Conservation (phyloP, 306 rosid genomes). For the Luffa acutangula region DNA sequence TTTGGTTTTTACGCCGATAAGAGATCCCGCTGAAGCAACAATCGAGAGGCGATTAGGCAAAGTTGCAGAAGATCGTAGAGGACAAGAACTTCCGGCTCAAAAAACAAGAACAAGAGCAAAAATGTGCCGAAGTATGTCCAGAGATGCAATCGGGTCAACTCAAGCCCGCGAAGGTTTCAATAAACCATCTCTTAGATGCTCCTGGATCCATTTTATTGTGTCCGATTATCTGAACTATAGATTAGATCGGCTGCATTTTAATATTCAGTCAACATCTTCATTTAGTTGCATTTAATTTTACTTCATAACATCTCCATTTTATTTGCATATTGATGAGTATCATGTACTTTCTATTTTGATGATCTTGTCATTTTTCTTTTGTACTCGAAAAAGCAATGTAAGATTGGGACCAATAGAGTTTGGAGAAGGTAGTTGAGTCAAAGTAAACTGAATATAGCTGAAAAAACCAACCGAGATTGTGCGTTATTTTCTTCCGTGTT, state of each 20-base stretch:
- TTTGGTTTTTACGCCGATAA: slow-evolving; percentile 12
- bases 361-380: background rate
- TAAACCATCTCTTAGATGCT: background rate
- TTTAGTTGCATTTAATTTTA: background rate
- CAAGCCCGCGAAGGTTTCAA: slow-evolving; percentile 42
- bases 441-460: slow-evolving; percentile 65
- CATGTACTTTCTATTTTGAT: slow-evolving; percentile 6
- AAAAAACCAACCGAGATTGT: slow-evolving; percentile 83
- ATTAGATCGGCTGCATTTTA: background rate
- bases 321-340: slow-evolving; percentile 22
- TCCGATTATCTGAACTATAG: background rate
- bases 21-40: slow-evolving; percentile 70
- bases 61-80: slow-evolving; percentile 82
- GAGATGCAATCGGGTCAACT: slow-evolving; percentile 59
- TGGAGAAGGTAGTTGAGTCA: slow-evolving; percentile 83
- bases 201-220: background rate
- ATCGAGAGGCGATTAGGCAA: slow-evolving; percentile 57
- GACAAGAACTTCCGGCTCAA: slow-evolving; percentile 77
- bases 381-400: slow-evolving; percentile 55
- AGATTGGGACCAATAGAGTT: slow-evolving; percentile 85
- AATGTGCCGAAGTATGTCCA: slow-evolving; percentile 71
- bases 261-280: background rate
- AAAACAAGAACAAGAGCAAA: slow-evolving; percentile 75
- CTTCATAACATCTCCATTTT: background rate
- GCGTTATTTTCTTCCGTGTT: slow-evolving; percentile 8